Conservation (phyloP, 495 filamentous ascomycete species). For the Cercophora scortea region DNA sequence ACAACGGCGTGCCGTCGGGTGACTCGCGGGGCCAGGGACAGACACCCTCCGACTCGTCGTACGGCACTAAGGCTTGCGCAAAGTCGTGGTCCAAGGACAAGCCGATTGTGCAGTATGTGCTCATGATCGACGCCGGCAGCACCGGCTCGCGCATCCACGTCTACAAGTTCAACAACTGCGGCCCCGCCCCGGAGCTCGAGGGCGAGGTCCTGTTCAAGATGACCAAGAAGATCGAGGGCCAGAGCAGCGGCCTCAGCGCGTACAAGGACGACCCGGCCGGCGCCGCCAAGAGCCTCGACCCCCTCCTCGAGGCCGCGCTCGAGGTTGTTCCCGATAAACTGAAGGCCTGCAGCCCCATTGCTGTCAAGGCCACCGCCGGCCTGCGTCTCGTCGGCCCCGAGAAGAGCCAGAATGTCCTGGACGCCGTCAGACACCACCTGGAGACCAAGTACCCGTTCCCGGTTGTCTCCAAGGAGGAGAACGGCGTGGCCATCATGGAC, state of each 20-base stretch:
- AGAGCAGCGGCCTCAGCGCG: slow-evolving; percentile 75
- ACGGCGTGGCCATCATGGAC: slow-evolving; percentile 92
- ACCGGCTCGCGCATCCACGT: slow-evolving; percentile 97
- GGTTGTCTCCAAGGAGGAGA: slow-evolving; percentile 73
- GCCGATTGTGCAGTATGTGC: slow-evolving; percentile 90
- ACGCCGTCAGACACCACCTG: slow-evolving; percentile 75
- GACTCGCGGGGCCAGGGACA: slow-evolving; percentile 31
- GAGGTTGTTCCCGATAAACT: slow-evolving; percentile 76
- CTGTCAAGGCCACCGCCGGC: slow-evolving; percentile 94
- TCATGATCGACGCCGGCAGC: slow-evolving; percentile 98
- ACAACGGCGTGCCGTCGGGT: slow-evolving; percentile 30
- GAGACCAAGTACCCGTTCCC: slow-evolving; percentile 91
- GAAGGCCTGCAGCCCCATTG: slow-evolving; percentile 79
- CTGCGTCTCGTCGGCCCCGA: slow-evolving; percentile 78
- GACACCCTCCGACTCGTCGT: slow-evolving; percentile 47
- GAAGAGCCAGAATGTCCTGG: slow-evolving; percentile 72
- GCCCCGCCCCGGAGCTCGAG: slow-evolving; percentile 88
- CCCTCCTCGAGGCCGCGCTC: slow-evolving; percentile 78
- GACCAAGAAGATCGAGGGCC: slow-evolving; percentile 66
- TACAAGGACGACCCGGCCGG: slow-evolving; percentile 77
- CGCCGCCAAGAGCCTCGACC: slow-evolving; percentile 83
- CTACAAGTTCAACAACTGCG: slow-evolving; percentile 98
- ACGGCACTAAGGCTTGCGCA: slow-evolving; percentile 64
- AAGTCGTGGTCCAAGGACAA: slow-evolving; percentile 76
- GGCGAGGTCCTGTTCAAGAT: slow-evolving; percentile 75